phyloP scores from a whole-genome alignment of 495 filamentous ascomycete genomes.

The Rostrohypoxylon terebratum region DNA sequence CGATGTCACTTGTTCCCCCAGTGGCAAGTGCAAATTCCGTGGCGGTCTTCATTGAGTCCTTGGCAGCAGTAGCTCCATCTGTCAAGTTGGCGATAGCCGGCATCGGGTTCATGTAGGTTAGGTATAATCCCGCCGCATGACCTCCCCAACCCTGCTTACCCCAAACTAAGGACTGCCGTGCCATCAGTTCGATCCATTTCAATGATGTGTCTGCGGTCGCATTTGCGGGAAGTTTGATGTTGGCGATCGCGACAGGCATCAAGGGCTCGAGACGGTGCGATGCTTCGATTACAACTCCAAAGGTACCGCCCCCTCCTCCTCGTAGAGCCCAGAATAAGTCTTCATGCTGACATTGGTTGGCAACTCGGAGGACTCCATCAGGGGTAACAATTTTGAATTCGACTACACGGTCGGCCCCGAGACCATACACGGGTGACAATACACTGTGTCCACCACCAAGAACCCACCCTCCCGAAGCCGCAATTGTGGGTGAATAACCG shows the following conservation, averaged over 20 bases:
- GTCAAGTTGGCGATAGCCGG: constrained; percentile 44
- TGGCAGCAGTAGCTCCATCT: constrained; percentile 43
- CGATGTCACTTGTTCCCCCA: constrained; percentile 49
- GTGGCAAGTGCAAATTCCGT: constrained; percentile 49
- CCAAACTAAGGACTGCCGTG: constrained; percentile 58
- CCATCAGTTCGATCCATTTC: constrained; percentile 55
- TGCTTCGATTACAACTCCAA: constrained; percentile 62
- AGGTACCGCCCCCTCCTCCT: constrained; percentile 68
- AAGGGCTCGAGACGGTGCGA: constrained; percentile 57
- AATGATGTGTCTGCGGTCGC: constrained; percentile 41
- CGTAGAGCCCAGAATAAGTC: constrained; percentile 73
- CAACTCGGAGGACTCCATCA: constrained; percentile 60
- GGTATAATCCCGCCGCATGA: constrained; percentile 53
- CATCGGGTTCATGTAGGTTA: constrained; percentile 56
- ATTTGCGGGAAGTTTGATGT: constrained; percentile 54
- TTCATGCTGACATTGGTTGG: constrained; percentile 59
- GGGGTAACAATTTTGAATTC: constrained; percentile 72
- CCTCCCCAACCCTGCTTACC: constrained; percentile 62
- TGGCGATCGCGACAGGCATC: constrained; percentile 52
- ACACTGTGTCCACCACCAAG: constrained; percentile 71
- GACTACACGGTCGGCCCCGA: constrained; percentile 72
- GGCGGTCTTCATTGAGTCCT: constrained; percentile 47
- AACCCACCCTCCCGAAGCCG: constrained; percentile 67
- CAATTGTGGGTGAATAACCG: constrained; percentile 59
- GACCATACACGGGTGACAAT: constrained; percentile 66